phyloP scores from a whole-genome alignment of 1,139 yeast species.

The Lodderomyces pseudojiufengensis region DNA sequence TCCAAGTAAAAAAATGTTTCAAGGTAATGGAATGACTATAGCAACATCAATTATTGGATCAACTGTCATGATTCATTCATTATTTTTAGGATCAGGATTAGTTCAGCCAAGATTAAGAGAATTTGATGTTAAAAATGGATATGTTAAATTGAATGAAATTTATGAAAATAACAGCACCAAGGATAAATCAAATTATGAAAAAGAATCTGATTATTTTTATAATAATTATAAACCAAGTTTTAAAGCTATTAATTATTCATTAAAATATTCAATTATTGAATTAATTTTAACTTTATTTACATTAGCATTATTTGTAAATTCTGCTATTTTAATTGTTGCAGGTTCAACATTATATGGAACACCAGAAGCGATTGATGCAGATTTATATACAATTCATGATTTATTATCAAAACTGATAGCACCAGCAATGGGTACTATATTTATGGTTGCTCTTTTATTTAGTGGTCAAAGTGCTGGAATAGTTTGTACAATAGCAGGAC shows the following conservation, averaged over 20 bases:
- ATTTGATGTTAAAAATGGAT: constrained; percentile 52
- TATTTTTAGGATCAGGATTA: constrained; percentile 70
- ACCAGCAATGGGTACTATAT: constrained; percentile 72
- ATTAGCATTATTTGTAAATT: constrained; percentile 73
- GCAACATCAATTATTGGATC: constrained; percentile 80
- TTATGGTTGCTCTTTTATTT: constrained; percentile 69
- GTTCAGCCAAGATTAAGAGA: constrained; percentile 75
- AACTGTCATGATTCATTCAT: constrained; percentile 80
- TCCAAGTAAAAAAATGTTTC: constrained; percentile 63
- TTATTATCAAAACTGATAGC: constrained; percentile 55
- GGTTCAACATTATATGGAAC: constrained; percentile 70
- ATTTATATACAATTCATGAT: constrained; percentile 64
- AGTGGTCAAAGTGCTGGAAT: constrained; percentile 85
- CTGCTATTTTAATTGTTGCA: constrained; percentile 72
- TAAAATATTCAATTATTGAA: constrained; percentile 65
- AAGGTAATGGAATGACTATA: constrained; percentile 62
- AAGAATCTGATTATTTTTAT: constrained; percentile 35
- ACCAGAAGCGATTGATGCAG: constrained; percentile 67
- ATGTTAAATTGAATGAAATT: constrained; percentile 27
- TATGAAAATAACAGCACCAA: constrained; percentile 4
- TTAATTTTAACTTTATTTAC: constrained; percentile 64
- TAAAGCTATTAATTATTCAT: constrained; percentile 60
- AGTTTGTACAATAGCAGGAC: constrained; percentile 86
- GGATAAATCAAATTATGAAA: constrained; percentile 14
- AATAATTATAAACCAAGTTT: constrained; percentile 59